A percentile compares a stretch with the other conserved stretches of the same genome.
phyloP scores from a whole-genome alignment of 202 grass and related monocot genomes.

The Eragrostis tef region DNA sequence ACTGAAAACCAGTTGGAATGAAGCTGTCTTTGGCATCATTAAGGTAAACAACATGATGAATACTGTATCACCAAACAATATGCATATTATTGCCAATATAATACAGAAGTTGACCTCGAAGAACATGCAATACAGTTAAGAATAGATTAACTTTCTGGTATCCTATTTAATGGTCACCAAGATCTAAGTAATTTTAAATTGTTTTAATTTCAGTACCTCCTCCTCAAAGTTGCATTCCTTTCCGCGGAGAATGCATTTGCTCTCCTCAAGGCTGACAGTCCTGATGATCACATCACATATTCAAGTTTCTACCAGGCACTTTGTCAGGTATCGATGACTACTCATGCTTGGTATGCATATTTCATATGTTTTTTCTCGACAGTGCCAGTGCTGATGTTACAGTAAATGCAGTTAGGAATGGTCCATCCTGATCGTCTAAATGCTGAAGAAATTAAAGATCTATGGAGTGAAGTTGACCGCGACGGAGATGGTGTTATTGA shows the following conservation, averaged over 20 bases:
- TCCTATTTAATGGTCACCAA: constrained; percentile 32
- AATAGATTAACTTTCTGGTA: constrained; percentile 23
- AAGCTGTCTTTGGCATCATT: constrained; percentile 86
- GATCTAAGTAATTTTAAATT: constrained; percentile 40
- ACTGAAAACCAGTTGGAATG: constrained; percentile 87
- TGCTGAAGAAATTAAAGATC: constrained; percentile 69
- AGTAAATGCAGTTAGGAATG: constrained; percentile 70
- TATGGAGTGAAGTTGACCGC: constrained; percentile 74
- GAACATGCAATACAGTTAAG: constrained; percentile 37
- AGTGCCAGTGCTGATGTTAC: constrained; percentile 30
- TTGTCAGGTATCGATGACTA: constrained; percentile 61
- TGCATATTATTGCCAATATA: constrained; percentile 40
- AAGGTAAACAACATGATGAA: constrained; percentile 59
- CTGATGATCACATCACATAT: constrained; percentile 71
- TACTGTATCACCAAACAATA: constrained; percentile 5
- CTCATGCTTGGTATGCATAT: constrained; percentile 16
- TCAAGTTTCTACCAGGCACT: constrained; percentile 76
- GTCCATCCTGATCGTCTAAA: constrained; percentile 62
- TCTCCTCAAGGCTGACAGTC: constrained; percentile 70
- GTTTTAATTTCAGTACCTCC: constrained; percentile 63
- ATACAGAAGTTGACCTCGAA: constrained; percentile 50
- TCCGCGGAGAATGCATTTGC: constrained; percentile 76
- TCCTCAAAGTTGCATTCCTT: constrained; percentile 64
- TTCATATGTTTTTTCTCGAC: constrained; percentile 22
- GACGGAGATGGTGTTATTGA: constrained; percentile 71